Evolutionary conservation across 306 rosid species (phyloP), one percentile per base, ranked within the genome.

Genomic region (Cucurbita argyrosperma): DNA sequence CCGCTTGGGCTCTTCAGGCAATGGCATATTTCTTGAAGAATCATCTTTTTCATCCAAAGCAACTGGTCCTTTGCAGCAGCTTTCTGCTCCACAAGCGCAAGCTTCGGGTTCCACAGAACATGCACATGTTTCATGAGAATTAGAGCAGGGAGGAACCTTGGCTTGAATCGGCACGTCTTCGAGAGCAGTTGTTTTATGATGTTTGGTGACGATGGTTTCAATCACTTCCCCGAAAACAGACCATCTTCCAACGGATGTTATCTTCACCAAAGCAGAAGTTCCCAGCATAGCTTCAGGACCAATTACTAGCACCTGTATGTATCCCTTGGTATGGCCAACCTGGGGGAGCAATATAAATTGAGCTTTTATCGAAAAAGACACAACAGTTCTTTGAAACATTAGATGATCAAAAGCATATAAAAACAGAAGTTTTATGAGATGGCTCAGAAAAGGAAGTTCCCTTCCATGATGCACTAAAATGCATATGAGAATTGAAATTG

Each of bases 311-410:
- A 91, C 99, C 82, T 94, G 99, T 64, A 94, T 79, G 55, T 90
- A 94, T 74, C 97, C 97, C 87, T 91, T 94, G 77, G 97, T 90
- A 80, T 94, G 99, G 55, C 99, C 99, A 84, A 94, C 99, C 98
- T 93, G 37, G 54, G 61, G 61, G 55, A 87, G 74, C 63, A 49
- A 81, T 66, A 57, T 72, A 79, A 38, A 75, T 74, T 53, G 9
- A 76, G 70, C 68, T 61, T 77, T 61, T 77, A 79, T 11, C 18
- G 52, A 64, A 73, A 64, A 73, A 69, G 35, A 76, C 37, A 74
- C 5, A 61, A 45, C 55, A 62, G 58, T 26, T 49, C 58, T 69
- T 49, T 69, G 57, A 26, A 49, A 49, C 43, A 69, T 47, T 46
- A 47, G 54, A 62, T 52, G 54, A 62, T 68, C 14, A 66, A 30